These are phyloP conservation scores for Leccinum boreale DNA, from an alignment of 768 basidiomycete genomes.

Conservation along the genomic window DNA sequence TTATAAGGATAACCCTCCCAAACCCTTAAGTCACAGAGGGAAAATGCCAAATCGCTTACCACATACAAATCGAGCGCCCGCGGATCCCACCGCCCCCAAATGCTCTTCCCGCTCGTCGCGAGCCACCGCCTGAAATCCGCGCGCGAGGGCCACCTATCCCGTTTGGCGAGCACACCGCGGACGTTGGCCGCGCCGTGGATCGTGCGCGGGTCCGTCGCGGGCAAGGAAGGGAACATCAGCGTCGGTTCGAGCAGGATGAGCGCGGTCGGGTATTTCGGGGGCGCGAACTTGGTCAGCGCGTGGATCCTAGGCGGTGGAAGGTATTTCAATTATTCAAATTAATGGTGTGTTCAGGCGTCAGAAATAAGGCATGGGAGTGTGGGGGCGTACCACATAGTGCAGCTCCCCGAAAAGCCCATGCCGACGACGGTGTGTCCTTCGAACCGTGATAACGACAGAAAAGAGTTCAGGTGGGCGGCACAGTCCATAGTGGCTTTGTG, in stretches of 20 bases:
- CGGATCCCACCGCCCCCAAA: constrained; percentile 26
- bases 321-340: not conserved
- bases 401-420: constrained; percentile 28
- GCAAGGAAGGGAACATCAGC: constrained; percentile 29
- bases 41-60: constrained; percentile 11
- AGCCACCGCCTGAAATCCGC: constrained; percentile 21
- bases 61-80: constrained; percentile 22
- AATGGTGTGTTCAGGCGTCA: not conserved
- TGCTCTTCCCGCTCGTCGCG: constrained; percentile 4
- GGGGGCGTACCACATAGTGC: constrained; percentile 23
- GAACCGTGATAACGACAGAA: constrained; percentile 24
- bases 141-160: constrained; percentile 26
- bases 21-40: no score
- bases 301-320: constrained; percentile 12
- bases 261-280: constrained; percentile 7
- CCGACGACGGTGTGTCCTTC: constrained; percentile 22
- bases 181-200: constrained; percentile 31
- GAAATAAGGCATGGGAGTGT: not conserved
- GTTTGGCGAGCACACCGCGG: constrained; percentile 25
- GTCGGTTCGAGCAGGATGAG: constrained; percentile 31
- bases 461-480: constrained; percentile 23
- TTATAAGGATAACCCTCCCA: not conserved
- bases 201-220: constrained; percentile 25
- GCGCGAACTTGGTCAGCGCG: constrained; percentile 16
- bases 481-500: constrained; percentile 21